Base-by-base conservation (phyloP, 2,329 filamentous ascomycete genomes). In the Juglanconis oblonga region DNA sequence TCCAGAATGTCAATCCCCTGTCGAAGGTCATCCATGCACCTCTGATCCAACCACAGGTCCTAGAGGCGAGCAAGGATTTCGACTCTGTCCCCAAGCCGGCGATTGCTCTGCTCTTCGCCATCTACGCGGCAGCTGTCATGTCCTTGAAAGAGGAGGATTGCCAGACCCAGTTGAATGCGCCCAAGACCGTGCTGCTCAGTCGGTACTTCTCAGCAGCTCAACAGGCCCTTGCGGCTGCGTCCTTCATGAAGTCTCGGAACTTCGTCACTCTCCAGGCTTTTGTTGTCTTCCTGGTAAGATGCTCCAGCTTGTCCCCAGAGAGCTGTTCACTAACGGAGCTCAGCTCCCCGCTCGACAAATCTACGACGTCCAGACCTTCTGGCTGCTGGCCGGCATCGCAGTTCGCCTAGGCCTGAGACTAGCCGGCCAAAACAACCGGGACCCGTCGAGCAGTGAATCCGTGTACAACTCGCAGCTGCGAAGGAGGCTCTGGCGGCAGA, bases 1-100 rank as follows among this genome's bases (percentile, higher is more conserved):
- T 82, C 0, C 73, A 79, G 24, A 82, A 83, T 60, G 76, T 84
- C 45, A 79, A 84, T 62, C 81, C 81, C 1, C 66, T 84, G 24
- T 75, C 79, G 55, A 84, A 83, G 62, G 65, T 84, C 14, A 74
- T 81, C 5, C 80, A 84, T 63, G 71, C 78, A 4, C 80, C 81
- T 0, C 76, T 77, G 1, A 67, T 80, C 1, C 76, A 81, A 55
- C 64, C 64, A 7, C 61, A 67, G 13, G 62, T 69, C 6, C 58
- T 67, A 9, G 59, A 65, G 57, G 66, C 63, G 17, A 63, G 57
- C 48, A 63, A 61, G 48, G 55, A 62, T 13, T 57, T 64, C 33
- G 63, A 64, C 11, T 56, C 52, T 13, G 56, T 63, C 6, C 52
- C 57, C 8, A 61, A 59, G 36, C 58, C 61, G 3, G 52, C 55